Evolutionary conservation across 2,329 filamentous ascomycete species (phyloP), one percentile per base, ranked within the genome.

Genomic region (Microsporum canis): DNA sequence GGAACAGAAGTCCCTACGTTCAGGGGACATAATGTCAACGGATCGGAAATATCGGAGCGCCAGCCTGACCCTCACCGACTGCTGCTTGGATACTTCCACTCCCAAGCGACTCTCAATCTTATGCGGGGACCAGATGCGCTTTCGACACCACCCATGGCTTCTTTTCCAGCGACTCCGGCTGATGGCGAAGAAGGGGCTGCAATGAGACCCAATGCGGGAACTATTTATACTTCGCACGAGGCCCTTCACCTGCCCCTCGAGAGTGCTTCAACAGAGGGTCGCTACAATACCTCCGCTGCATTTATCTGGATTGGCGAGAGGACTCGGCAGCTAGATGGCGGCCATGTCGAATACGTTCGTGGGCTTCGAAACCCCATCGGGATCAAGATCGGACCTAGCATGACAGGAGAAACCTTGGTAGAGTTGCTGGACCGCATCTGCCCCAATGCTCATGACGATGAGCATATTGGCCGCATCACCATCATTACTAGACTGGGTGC

Each of bases 401-500:
- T 43, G 39, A 43, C 39, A n/a, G 39, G 39, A 43, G n/a, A 43
- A 43, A 23, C 39, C n/a, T 43, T 43, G 39, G 39, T 43, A n/a
- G 39, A 43, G 7, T 14, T 43, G n/a, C n/a, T 43, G 39, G 17
- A 43, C n/a, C 3, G 39, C 39, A 43, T 43, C 39, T 43, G 53
- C 53, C 53, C 53, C 53, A 57, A 57, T 23, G 31, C 31, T 38
- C 53, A 57, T 33, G 33, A 58, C 2, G 34, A 29, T 6, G 31
- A 58, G 4, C 38, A 58, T 39, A 31, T 41, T 41, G 56, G 36
- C 34, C 43, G 56, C 23, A 43, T 58, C 36, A 58, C 56, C 17
- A 58, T 58, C 34, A 58, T 58, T 17, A 58, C 56, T 23, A 36
- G 56, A n/a, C 17, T 58, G 14, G 36, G 56, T 10, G 56, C 56